A percentile compares a stretch with the other conserved stretches of the same genome.
These are phyloP conservation scores for Delonix regia DNA, from an alignment of 306 rosid genomes.

Conservation along the genomic window DNA sequence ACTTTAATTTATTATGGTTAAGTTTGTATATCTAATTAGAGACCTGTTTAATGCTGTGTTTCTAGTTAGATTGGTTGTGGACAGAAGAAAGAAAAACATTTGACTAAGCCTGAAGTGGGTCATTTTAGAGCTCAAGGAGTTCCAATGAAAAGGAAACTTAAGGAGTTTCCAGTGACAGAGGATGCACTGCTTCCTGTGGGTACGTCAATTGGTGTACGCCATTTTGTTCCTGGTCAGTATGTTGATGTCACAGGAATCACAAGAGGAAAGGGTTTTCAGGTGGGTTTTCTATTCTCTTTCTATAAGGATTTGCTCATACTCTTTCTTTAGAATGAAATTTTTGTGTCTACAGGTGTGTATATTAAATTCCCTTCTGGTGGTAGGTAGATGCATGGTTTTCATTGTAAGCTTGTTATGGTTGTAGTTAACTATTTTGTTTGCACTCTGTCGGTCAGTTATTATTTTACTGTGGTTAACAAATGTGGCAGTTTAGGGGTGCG, in stretches of 20 bases:
- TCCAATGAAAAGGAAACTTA: constrained; percentile 85
- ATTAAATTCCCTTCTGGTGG: background rate
- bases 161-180: constrained; percentile 90
- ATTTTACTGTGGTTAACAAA: background rate
- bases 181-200: constrained; percentile 98
- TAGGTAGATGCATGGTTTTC: constrained; percentile 15
- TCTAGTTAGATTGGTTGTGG: constrained; percentile 99
- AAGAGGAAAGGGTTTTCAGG: constrained; percentile 97
- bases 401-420: constrained; percentile 12
- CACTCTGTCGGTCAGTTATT: background rate
- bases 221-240: constrained; percentile 95
- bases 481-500: background rate
- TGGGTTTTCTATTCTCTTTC: constrained; percentile 36
- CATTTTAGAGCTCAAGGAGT: constrained; percentile 99
- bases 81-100: constrained; percentile 92
- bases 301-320: constrained; percentile 2
- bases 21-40: constrained; percentile 39
- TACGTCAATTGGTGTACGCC: constrained; percentile 79
- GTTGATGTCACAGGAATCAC: constrained; percentile 88
- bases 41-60: constrained; percentile 41
- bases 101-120: constrained; percentile 94
- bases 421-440: background rate
- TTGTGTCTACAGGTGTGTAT: background rate
- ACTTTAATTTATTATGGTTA: background rate
- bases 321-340: background rate